Base-by-base conservation (phyloP, 495 filamentous ascomycete genomes). In the Beverwykella pulmonaria region DNA sequence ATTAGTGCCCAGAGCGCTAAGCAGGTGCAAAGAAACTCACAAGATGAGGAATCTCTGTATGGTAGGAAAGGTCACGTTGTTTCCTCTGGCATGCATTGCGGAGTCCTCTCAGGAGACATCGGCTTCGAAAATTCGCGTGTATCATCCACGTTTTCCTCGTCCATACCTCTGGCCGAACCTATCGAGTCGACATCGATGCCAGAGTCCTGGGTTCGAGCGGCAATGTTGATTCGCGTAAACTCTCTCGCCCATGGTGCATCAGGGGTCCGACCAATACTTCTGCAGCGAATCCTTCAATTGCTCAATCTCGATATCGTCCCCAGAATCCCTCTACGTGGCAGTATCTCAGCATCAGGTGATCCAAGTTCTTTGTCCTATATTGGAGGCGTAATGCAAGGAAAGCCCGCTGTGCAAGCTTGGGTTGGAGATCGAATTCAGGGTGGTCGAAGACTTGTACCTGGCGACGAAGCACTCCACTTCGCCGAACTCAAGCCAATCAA, bases 271-370 rank as follows among this genome's bases (percentile, higher is more conserved):
- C 46, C 80, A 6, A 61, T 64, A 12, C 72, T 86, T 1, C 75
- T 88, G 19, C 69, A 87, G 29, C 25, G 27, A 7, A 44, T 73
- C 2, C 14, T 61, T 10, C 19, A 25, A 10, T 74, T 88, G 8
- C 68, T 88, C 23, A 57, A 78, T 4, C 61, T 80, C 0, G 77
- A 82, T 54, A 75, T 87, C 54, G 79, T 79, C 0, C 88, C 88
- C 0, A 56, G 84, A 0, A 73, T 90, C 0, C 88, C 88, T 0
- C 74, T 89, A 4, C 79, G 87, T 0, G 88, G 88, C 3, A 86
- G 81, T 56, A 86, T 91, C 19, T 90, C 88, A 7, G 87, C 86
- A 0, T 90, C 87, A 0, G 88, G 88, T 0, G 88, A 91, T 69
- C 71, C 90, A 2, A 82, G 77, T 39, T 84, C 88, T 0, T 76